phyloP scores from a whole-genome alignment of 2,329 filamentous ascomycete genomes.

The Cryphonectria japonica region DNA sequence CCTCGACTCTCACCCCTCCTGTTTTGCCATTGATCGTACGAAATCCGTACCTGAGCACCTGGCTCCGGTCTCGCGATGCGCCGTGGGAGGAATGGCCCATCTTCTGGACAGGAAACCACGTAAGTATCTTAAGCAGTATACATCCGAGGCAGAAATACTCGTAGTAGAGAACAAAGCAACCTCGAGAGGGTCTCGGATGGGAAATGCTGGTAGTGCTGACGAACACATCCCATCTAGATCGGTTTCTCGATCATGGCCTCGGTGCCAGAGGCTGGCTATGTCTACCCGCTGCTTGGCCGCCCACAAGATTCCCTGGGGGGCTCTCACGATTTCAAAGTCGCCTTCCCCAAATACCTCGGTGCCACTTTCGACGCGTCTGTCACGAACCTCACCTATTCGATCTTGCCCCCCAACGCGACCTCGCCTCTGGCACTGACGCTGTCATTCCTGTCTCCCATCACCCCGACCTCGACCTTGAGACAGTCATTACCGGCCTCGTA shows the following conservation, averaged over 20 bases:
- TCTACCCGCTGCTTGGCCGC: slow-evolving; percentile 56
- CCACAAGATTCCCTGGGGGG: slow-evolving; percentile 52
- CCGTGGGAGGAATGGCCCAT: slow-evolving; percentile 89
- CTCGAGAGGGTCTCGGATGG: neutral
- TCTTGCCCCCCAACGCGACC: slow-evolving; percentile 38
- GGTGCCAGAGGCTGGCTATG: slow-evolving; percentile 45
- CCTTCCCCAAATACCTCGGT: slow-evolving; percentile 48
- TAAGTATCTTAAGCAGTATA: slow-evolving; percentile 24
- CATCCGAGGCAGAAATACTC: too few relatives aligned
- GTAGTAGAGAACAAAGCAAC: neutral
- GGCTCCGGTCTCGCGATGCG: slow-evolving; percentile 67
- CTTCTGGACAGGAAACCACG: slow-evolving; percentile 42
- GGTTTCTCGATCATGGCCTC: slow-evolving; percentile 56
- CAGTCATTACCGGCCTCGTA: slow-evolving; percentile 85
- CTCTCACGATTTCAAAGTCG: slow-evolving; percentile 43
- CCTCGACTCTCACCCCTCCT: slow-evolving; percentile 58
- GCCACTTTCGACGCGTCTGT: slow-evolving; percentile 53
- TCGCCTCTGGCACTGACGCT: slow-evolving; percentile 45
- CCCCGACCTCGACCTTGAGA: slow-evolving; percentile 77
- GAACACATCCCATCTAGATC: slow-evolving; percentile 39
- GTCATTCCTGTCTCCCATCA: slow-evolving; percentile 75
- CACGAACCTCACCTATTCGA: slow-evolving; percentile 53
- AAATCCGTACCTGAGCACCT: slow-evolving; percentile 64
- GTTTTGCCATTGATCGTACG: slow-evolving; percentile 62
- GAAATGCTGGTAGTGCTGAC: slow-evolving; percentile 9